phyloP scores from a whole-genome alignment of 345 rosid species.

The Erysimum cheiranthoides region DNA sequence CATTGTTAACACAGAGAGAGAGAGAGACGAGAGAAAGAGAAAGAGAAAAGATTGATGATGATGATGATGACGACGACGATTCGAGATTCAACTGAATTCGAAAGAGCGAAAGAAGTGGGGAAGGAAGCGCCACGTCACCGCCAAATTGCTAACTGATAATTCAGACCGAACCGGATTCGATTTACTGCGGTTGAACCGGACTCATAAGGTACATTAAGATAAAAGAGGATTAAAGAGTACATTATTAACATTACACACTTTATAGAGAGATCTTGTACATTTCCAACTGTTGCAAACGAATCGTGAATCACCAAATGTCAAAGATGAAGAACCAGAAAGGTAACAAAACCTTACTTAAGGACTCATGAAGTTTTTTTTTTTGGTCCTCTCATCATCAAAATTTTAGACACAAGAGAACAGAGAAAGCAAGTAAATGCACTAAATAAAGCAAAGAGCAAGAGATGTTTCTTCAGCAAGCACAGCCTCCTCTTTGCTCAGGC shows the following conservation, averaged over 20 bases:
- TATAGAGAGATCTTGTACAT: neutral
- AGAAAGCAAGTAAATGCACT: slow-evolving; percentile 19
- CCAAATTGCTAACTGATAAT: neutral
- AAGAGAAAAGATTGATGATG: slow-evolving; percentile 5
- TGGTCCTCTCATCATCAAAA: neutral
- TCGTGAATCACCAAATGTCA: neutral
- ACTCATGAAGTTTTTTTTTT: neutral
- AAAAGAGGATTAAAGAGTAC: neutral
- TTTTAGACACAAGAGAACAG: neutral
- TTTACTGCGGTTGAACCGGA: neutral
- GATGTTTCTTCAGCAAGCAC: slow-evolving; percentile 68
- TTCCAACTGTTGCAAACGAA: slow-evolving; percentile 16
- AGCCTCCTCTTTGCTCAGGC: slow-evolving; percentile 89
- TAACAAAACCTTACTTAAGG: neutral
- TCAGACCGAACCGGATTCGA: slow-evolving; percentile 10
- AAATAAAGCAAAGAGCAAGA: neutral
- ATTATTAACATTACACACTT: no score
- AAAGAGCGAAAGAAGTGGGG: slow-evolving; percentile 43
- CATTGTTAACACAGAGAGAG: slow-evolving; percentile 42
- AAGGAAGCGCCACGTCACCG: slow-evolving; percentile 49
- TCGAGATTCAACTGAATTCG: slow-evolving; percentile 13
- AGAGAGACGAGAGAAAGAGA: slow-evolving; percentile 13
- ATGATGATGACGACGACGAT: slow-evolving; percentile 5
- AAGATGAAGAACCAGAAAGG: slow-evolving; percentile 4
- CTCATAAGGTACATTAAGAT: neutral